phyloP scores from a whole-genome alignment of 441 rosid species.

The Rhodomyrtus psidioides region DNA sequence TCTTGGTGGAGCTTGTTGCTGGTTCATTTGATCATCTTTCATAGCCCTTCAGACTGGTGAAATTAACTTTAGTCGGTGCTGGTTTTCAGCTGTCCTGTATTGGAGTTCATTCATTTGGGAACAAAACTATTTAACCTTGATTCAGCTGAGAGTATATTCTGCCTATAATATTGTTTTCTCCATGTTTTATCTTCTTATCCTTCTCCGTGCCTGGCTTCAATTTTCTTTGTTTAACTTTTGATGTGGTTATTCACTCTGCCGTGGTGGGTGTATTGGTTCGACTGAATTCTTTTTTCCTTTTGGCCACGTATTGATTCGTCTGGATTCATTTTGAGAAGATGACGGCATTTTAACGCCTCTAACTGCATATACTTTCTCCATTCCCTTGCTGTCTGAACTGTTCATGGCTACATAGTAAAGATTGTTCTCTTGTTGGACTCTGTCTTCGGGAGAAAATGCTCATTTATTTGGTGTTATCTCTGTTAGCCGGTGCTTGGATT shows the following conservation, averaged over 20 bases:
- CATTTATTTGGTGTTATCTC: neutral
- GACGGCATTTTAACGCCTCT: conserved; percentile 16
- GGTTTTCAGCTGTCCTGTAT: neutral
- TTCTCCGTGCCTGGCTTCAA: neutral
- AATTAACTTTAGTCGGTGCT: neutral
- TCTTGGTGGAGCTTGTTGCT: neutral
- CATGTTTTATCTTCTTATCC: neutral
- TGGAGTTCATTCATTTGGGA: neutral
- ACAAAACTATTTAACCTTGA: neutral
- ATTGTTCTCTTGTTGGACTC: neutral
- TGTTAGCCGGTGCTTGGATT: neutral
- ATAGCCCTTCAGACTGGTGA: neutral
- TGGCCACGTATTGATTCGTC: neutral
- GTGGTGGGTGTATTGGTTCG: neutral
- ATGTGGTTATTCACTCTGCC: neutral
- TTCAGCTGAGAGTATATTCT: neutral
- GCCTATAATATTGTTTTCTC: neutral
- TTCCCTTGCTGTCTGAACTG: neutral
- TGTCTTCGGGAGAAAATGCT: neutral
- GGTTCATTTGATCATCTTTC: neutral
- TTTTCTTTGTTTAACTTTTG: neutral
- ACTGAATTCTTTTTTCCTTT: neutral
- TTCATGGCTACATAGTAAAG: neutral
- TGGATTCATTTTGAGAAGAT: conserved; percentile 6
- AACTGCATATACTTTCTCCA: neutral